These are phyloP conservation scores for Alternaria ethzedia DNA, from an alignment of 2,329 filamentous ascomycete genomes.

Conservation along the genomic window DNA sequence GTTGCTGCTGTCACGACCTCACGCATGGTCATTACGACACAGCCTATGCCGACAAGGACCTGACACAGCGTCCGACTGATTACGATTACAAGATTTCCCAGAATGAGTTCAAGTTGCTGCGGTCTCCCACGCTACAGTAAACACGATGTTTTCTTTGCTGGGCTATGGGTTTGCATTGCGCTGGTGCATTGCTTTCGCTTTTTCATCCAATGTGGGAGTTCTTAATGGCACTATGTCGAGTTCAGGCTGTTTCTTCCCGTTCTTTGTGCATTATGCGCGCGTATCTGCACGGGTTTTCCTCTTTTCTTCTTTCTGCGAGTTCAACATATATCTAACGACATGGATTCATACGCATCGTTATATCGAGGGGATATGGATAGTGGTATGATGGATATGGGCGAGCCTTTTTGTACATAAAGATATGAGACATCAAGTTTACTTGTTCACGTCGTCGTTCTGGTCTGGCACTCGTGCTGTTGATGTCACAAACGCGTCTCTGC, in stretches of 20 bases:
- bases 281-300: not conserved
- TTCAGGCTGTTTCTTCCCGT: constrained; percentile 10
- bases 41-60: constrained; percentile 1
- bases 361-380: constrained; percentile 4
- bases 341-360: constrained; percentile 17
- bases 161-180: constrained; percentile 41
- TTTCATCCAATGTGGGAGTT: constrained; percentile 13
- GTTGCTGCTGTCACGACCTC: constrained; percentile 12
- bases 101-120: constrained; percentile 13
- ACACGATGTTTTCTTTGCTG: constrained; percentile 26
- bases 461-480: not conserved
- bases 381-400: constrained; percentile 11
- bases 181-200: constrained; percentile 40
- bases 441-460: not conserved
- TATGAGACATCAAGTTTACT: constrained; percentile 3
- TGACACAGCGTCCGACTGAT: constrained; percentile 2
- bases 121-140: constrained; percentile 11
- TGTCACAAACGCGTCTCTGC: not conserved
- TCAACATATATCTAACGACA: constrained; percentile 11
- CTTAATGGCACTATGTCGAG: constrained; percentile 12
- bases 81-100: constrained; percentile 14
- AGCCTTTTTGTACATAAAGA: constrained; percentile 19
- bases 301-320: not conserved
- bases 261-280: constrained; percentile 13
- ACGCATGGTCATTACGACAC: constrained; percentile 1